Percentiles rank a stretch among this genome's conserved stretches.
These are phyloP conservation scores for Metarhizium guizhouense DNA, from an alignment of 2,329 filamentous ascomycete species.

Conservation along the genomic window DNA sequence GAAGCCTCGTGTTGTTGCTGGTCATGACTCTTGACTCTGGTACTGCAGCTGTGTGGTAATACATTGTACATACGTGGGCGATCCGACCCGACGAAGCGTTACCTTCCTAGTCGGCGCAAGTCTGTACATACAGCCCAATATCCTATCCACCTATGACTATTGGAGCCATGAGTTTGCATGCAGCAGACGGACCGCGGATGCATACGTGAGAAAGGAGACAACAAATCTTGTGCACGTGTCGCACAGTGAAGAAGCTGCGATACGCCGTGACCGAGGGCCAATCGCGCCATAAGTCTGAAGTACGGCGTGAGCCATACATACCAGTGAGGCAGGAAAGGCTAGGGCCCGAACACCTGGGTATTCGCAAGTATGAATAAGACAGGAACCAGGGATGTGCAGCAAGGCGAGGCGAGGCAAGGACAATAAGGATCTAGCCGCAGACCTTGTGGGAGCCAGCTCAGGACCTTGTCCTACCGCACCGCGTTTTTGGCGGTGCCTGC, in stretches of 20 bases:
- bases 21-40: neutral
- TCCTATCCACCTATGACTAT: neutral
- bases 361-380: neutral
- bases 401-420: neutral
- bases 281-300: neutral
- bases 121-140: neutral
- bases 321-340: neutral
- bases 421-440: too few species aligned
- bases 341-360: neutral
- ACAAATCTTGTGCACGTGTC: neutral
- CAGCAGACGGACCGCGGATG: neutral
- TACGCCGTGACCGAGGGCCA: neutral
- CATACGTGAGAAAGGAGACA: neutral
- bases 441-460: too few species aligned
- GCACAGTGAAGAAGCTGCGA: neutral
- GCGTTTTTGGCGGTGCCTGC: too few species aligned
- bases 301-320: too few species aligned
- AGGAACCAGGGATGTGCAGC: neutral
- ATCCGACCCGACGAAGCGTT: neutral
- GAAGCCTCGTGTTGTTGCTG: neutral
- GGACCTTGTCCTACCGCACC: too few species aligned
- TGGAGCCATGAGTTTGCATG: neutral
- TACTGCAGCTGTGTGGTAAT: neutral
- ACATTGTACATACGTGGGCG: neutral
- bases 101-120: neutral